A percentile compares a stretch with the other conserved stretches of the same genome.
Conservation (phyloP, 345 rosid species). For the Sonneratia alba region DNA sequence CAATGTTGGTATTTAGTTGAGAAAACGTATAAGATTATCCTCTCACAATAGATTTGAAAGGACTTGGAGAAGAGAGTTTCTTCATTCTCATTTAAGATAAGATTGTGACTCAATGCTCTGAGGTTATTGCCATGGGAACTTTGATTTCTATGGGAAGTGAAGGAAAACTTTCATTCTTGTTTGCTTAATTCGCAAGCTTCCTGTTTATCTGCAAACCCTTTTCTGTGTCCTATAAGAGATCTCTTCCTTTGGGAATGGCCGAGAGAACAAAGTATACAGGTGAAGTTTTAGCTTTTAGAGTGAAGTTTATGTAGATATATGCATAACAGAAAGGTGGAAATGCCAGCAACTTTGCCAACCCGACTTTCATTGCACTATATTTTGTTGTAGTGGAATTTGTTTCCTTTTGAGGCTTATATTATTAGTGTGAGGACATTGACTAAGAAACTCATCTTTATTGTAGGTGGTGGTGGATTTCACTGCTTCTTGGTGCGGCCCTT, state of each 20-base stretch:
- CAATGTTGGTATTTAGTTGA: no score
- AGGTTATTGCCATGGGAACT: neutral
- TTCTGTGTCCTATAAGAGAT: no score
- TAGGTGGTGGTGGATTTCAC: slow-evolving; percentile 66
- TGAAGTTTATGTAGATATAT: neutral
- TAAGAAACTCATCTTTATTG: neutral
- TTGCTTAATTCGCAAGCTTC: neutral
- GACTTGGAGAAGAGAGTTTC: neutral
- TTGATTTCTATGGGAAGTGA: neutral
- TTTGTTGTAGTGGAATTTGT: neutral
- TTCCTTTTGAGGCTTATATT: neutral
- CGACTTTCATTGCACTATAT: no score
- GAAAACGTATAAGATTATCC: neutral
- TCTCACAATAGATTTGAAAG: neutral
- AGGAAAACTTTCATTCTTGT: neutral
- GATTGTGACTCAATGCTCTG: neutral
- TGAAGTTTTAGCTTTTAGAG: neutral
- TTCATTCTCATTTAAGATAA: neutral
- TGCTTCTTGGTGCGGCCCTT: slow-evolving; percentile 75
- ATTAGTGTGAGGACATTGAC: neutral
- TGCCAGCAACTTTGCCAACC: no score
- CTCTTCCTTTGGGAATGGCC: no score
- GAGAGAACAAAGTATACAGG: neutral
- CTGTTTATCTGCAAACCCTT: neutral
- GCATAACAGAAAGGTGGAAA: neutral